Percentiles rank a stretch among this genome's conserved stretches.
phyloP scores from a whole-genome alignment of 1,284 basidiomycete genomes.

The Cutaneotrichosporon dermatis region DNA sequence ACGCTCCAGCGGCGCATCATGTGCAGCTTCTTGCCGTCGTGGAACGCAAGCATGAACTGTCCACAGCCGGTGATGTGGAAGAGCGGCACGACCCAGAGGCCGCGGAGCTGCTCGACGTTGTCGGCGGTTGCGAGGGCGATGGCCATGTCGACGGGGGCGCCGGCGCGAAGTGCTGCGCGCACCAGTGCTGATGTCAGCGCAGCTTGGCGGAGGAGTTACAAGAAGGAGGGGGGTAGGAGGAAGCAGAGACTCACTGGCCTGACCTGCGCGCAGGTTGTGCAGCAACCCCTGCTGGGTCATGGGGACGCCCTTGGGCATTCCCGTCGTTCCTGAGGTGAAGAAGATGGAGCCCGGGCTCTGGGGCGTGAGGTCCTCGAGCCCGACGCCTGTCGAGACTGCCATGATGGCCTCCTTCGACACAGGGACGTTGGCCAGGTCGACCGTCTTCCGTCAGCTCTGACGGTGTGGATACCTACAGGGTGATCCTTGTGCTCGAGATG shows the following conservation, averaged over 20 bases:
- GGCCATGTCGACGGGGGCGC: constrained; percentile 29
- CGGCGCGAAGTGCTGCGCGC: constrained; percentile 32
- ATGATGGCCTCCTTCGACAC: background rate
- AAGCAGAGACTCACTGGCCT: background rate
- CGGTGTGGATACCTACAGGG: background rate
- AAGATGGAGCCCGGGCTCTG: constrained; percentile 41
- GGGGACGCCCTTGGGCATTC: constrained; percentile 8
- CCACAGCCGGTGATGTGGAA: constrained; percentile 45
- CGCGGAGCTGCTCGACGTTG: constrained; percentile 23
- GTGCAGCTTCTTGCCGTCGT: constrained; percentile 37
- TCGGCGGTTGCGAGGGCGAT: background rate
- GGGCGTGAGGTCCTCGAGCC: constrained; percentile 21
- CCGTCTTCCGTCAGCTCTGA: too few relatives aligned
- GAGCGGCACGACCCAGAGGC: constrained; percentile 36
- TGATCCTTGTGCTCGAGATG: background rate
- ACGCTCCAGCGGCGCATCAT: constrained; percentile 37
- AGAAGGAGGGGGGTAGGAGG: too few relatives aligned
- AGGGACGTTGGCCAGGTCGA: background rate
- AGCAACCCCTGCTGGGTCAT: constrained; percentile 30
- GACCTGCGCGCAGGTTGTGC: constrained; percentile 4
- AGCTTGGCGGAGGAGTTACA: too few relatives aligned
- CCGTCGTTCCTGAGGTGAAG: constrained; percentile 25
- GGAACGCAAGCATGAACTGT: constrained; percentile 36
- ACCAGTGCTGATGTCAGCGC: background rate
- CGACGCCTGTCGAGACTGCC: background rate